Base-by-base conservation (phyloP, 495 filamentous ascomycete genomes). In the Rhypophila decipiens region DNA sequence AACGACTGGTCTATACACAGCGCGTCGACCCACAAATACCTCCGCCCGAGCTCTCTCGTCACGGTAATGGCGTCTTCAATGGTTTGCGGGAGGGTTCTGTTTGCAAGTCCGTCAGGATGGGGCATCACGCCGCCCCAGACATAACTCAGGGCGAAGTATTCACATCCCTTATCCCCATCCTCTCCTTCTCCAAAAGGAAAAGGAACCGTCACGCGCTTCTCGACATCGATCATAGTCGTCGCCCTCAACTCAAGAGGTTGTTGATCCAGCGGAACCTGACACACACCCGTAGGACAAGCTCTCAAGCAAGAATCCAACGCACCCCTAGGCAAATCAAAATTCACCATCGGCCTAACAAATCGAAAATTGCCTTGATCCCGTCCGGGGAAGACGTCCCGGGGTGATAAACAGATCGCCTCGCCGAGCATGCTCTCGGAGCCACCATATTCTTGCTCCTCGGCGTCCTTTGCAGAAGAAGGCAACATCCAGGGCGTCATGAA, bases 61-160 rank as follows among this genome's bases (percentile, higher is more conserved):
- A 59, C 56, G 3, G 34, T 34, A 0, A 59, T 59, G 2, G 53
- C 49, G 27, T 59, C 58, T 40, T 58, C 52, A 24, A 59, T 52
- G 7, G 56, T 61, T 18, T 45, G 44, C 12, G 59, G 56, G 20
- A 60, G 51, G 10, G 50, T 44, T 13, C 17, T 10, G 3, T 17
- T 34, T 17, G 57, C 59, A 1, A 59, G 15, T 4, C 50, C 53
- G 2, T 40, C 50, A 0, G 18, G 4, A 13, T 39, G 44, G 4
- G 50, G 33, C 24, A 52, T 58, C 21, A 61, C 18, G 0, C 54
- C 48, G 0, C 54, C 54, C 57, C 51, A 60, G 1, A 50, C 49
- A 13, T 55, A 55, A 29, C 51, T 60, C 5, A 60, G 29, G 10
- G 51, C 48, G 7, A 52, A 38, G 39, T 55, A 60, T 5, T 36